Conservation (phyloP, 257 asterid species). For the Solanum chilense region DNA sequence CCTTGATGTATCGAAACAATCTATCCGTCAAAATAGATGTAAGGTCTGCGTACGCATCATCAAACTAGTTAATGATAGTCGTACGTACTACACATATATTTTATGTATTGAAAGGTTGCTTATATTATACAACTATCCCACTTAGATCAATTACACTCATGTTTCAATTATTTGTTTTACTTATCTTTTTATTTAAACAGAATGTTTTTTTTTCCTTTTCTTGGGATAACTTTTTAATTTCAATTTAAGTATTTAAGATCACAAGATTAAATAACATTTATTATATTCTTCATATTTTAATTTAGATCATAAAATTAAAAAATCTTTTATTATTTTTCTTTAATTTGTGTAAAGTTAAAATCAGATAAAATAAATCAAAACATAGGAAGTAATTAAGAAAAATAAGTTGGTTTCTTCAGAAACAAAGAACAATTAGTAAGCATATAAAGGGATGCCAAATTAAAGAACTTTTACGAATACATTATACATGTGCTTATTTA, state of each 20-base stretch:
- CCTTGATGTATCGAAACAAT: not conserved
- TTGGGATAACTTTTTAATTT: too few species aligned
- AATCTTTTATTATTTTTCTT: rapidly evolving
- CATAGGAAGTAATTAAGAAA: not conserved
- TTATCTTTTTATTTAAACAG: too few species aligned
- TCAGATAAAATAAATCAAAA: too few species aligned
- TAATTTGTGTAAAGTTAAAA: too few species aligned
- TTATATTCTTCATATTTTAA: too few species aligned
- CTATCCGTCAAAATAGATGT: not conserved
- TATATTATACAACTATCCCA: not conserved
- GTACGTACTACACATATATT: not conserved
- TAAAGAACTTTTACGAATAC: not conserved
- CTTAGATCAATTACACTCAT: not conserved
- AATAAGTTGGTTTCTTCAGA: not conserved
- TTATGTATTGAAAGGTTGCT: not conserved
- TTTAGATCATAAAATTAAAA: too few species aligned
- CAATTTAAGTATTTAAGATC: not conserved
- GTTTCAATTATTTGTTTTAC: not conserved
- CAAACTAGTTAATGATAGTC: too few species aligned
- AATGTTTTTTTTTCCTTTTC: too few species aligned
- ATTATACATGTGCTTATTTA: not conserved
- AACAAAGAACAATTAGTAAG: not conserved
- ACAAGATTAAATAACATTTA: too few species aligned
- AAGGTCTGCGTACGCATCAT: not conserved
- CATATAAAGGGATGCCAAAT: not conserved